A percentile compares a stretch with the other conserved stretches of the same genome.
Evolutionary conservation across 1,284 basidiomycete species (phyloP).

Genomic region (Boletus hoseneyae): DNA sequence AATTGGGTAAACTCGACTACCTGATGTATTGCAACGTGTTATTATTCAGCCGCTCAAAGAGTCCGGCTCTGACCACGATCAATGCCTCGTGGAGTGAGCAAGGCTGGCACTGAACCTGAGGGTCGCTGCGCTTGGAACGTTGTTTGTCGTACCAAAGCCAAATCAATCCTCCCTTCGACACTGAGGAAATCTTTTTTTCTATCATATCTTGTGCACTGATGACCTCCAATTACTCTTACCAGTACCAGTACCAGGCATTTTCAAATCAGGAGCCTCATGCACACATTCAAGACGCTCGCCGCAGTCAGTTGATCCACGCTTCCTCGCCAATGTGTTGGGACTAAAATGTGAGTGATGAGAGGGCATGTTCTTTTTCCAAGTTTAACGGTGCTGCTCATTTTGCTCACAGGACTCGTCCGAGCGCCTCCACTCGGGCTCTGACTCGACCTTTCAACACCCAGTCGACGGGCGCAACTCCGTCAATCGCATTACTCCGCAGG

Average conservation of each 20-base stretch:
- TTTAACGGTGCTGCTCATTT: not conserved
- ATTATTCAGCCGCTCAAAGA: constrained; percentile 1
- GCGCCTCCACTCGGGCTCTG: not conserved
- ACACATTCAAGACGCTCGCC: not conserved
- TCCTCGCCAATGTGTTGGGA: constrained; percentile 16
- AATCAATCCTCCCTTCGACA: not conserved
- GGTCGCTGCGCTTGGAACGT: too few species aligned
- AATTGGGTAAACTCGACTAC: constrained; percentile 12
- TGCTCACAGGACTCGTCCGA: not conserved
- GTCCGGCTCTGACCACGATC: not conserved
- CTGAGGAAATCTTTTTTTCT: not conserved
- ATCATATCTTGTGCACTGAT: not conserved
- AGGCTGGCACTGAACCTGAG: constrained; percentile 9
- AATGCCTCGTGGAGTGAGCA: constrained; percentile 19
- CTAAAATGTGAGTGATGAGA: not conserved
- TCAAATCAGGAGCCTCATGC: constrained; percentile 8
- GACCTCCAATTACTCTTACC: not conserved
- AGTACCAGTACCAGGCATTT: not conserved
- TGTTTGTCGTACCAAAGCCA: not conserved
- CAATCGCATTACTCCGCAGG: not conserved
- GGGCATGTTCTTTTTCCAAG: constrained; percentile 1
- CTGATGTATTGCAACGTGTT: constrained; percentile 20
- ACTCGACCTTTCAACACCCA: not conserved
- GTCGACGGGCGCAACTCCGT: not conserved
- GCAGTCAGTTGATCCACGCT: not conserved